phyloP scores from a whole-genome alignment of 2,329 filamentous ascomycete species.

The Trichoderma sp. region DNA sequence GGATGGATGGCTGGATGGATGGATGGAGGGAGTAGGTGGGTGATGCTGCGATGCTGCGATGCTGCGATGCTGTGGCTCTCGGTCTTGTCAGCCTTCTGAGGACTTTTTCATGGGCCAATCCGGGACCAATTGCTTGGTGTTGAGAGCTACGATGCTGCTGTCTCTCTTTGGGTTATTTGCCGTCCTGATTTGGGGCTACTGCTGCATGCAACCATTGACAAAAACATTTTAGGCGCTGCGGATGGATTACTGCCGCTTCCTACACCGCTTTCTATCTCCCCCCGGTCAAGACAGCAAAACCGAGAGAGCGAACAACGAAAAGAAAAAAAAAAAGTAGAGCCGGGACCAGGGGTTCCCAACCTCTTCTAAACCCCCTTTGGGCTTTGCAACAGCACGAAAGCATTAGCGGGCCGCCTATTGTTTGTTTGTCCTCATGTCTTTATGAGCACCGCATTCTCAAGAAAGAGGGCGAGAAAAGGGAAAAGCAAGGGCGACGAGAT shows the following conservation, averaged over 20 bases:
- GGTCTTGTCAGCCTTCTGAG: not conserved
- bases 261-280: slow-evolving; percentile 2
- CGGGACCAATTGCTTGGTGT: not conserved
- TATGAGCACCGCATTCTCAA: not conserved
- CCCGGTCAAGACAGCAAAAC: not conserved
- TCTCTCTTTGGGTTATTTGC: not conserved
- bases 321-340: slow-evolving; percentile 4
- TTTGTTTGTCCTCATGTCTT: not conserved
- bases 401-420: not conserved
- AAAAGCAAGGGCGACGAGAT: not conserved
- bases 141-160: not conserved
- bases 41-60: too few relatives aligned
- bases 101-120: not conserved
- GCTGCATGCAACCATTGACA: not conserved
- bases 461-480: not conserved
- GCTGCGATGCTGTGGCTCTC: not conserved
- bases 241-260: slow-evolving; percentile 14
- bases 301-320: not conserved
- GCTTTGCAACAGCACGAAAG: not conserved
- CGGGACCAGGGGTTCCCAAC: slow-evolving; percentile 1
- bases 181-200: not conserved
- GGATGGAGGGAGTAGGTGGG: too few relatives aligned
- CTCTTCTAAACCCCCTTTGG: slow-evolving; percentile 7
- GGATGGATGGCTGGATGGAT: not conserved
- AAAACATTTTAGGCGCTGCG: not conserved